Percentiles rank a stretch among this genome's conserved stretches.
These are phyloP conservation scores for Polyporus tsugae DNA, from an alignment of 1,284 basidiomycete species.

Conservation along the genomic window DNA sequence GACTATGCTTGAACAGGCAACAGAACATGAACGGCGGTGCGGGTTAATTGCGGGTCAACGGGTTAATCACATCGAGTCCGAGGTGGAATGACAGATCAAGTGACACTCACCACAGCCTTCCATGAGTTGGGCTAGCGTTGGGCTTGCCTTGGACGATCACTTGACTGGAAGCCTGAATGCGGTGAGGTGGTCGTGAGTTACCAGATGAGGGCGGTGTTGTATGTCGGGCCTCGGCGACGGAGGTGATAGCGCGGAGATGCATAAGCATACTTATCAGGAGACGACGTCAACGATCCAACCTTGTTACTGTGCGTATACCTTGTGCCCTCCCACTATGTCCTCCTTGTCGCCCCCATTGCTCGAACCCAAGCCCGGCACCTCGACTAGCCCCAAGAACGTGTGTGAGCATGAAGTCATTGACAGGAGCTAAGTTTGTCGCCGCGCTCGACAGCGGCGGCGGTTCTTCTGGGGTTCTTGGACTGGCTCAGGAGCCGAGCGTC, in stretches of 20 bases:
- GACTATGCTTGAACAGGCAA: conserved; percentile 1
- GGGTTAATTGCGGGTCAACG: background rate
- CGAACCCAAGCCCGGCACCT: conserved; percentile 12
- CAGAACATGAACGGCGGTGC: background rate
- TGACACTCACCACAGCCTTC: conserved; percentile 10
- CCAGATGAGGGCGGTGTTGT: background rate
- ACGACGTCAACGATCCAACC: conserved; percentile 6
- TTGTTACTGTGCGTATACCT: background rate
- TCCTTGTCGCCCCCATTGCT: conserved; percentile 3
- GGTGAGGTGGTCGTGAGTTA: background rate
- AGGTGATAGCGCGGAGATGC: background rate
- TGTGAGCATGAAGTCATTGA: conserved; percentile 2
- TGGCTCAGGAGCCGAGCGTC: conserved; percentile 5
- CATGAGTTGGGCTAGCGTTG: background rate
- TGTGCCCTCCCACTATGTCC: background rate
- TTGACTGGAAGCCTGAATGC: background rate
- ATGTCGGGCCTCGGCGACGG: background rate
- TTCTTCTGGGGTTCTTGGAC: background rate
- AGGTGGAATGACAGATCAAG: conserved; percentile 10
- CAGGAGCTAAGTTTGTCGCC: conserved; percentile 10
- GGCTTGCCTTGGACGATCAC: background rate
- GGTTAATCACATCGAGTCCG: background rate
- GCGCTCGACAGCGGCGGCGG: background rate
- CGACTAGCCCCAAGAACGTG: conserved; percentile 4
- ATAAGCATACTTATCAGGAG: background rate